phyloP scores from a whole-genome alignment of 345 rosid genomes.

The Balakata baccata region DNA sequence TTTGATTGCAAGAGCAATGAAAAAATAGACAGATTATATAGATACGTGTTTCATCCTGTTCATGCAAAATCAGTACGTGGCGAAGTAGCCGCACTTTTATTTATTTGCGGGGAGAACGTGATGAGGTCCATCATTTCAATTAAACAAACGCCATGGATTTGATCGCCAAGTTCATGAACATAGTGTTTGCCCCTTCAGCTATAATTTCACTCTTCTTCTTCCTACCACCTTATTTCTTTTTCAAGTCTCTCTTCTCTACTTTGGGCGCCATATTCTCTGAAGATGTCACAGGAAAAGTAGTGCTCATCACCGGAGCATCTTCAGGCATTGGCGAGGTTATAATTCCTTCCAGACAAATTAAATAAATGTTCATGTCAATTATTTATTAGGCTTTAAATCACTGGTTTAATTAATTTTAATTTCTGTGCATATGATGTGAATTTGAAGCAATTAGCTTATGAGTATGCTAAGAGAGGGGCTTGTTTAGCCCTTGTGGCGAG shows the following conservation, averaged over 20 bases:
- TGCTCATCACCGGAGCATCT: conserved; percentile 62
- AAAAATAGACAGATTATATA: background rate
- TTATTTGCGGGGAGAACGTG: background rate
- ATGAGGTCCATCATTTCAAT: background rate
- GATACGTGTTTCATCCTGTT: background rate
- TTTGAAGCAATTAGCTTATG: conserved; percentile 41
- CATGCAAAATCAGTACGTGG: conserved; percentile 5
- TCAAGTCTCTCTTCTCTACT: conserved; percentile 30
- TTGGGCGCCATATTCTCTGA: conserved; percentile 31
- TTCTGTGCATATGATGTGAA: background rate
- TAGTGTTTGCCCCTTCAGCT: conserved; percentile 24
- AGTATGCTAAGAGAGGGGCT: conserved; percentile 38
- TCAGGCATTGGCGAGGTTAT: conserved; percentile 67
- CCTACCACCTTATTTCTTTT: conserved; percentile 40
- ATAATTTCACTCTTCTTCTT: conserved; percentile 33
- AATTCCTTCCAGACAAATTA: background rate
- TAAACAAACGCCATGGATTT: conserved; percentile 29
- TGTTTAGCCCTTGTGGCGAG: conserved; percentile 39
- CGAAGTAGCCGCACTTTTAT: background rate
- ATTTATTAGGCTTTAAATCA: background rate
- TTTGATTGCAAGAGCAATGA: background rate
- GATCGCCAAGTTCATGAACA: conserved; percentile 33
- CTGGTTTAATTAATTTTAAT: background rate
- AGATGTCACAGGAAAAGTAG: conserved; percentile 60
- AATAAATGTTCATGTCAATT: background rate